phyloP scores from a whole-genome alignment of 495 filamentous ascomycete species.

The Darksidea phi region DNA sequence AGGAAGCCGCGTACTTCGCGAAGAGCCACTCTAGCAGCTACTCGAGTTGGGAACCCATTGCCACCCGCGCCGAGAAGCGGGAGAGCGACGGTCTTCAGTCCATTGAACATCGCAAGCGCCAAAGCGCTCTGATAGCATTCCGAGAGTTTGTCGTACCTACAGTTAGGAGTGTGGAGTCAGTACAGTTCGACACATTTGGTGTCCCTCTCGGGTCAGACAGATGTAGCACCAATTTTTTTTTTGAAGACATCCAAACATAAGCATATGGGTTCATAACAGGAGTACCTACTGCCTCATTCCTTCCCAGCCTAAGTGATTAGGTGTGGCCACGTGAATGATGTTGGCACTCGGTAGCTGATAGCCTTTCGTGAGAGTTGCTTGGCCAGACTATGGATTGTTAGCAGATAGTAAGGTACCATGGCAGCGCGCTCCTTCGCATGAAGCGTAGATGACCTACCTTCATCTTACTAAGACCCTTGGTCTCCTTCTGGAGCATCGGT shows the following conservation, averaged over 20 bases:
- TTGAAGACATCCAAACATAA: too few relatives aligned
- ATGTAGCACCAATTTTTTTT: too few relatives aligned
- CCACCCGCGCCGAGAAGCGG: constrained; percentile 25
- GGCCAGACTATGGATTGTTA: not conserved
- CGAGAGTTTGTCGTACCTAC: constrained; percentile 13
- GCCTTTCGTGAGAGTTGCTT: constrained; percentile 3
- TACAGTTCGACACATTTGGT: too few relatives aligned
- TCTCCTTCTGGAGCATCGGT: constrained; percentile 21
- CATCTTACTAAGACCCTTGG: constrained; percentile 2
- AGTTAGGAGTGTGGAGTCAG: too few relatives aligned
- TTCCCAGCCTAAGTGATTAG: constrained; percentile 6
- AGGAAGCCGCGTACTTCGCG: constrained; percentile 31
- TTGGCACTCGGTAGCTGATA: constrained; percentile 7
- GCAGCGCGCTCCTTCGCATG: too few relatives aligned
- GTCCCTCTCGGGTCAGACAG: too few relatives aligned
- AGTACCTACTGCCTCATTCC: not conserved
- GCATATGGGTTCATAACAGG: too few relatives aligned
- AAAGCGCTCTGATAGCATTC: constrained; percentile 29
- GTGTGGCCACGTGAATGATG: constrained; percentile 29
- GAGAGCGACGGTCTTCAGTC: constrained; percentile 29
- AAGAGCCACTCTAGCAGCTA: constrained; percentile 26
- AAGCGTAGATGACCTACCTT: constrained; percentile 1
- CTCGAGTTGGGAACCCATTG: constrained; percentile 25
- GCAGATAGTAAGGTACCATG: constrained; percentile 1
- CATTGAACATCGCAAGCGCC: constrained; percentile 12